These are phyloP conservation scores for Limonium bicolor DNA, from an alignment of 148 eudicot genomes.

Conservation along the genomic window DNA sequence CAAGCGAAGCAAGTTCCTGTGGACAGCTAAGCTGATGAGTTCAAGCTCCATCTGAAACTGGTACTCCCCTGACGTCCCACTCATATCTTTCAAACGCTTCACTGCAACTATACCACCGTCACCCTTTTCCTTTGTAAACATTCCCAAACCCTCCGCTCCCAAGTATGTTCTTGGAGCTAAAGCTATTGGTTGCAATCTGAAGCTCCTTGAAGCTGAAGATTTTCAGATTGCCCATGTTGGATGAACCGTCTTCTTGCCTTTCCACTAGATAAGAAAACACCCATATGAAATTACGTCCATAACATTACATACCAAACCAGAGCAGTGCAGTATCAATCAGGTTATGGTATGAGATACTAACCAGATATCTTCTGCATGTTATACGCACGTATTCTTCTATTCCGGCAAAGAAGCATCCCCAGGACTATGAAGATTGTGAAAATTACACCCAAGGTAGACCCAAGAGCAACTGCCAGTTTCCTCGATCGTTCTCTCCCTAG, in stretches of 20 bases:
- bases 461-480: conserved; percentile 71
- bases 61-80: conserved; percentile 67
- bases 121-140: conserved; percentile 67
- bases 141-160: conserved; percentile 96
- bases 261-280: conserved; percentile 28
- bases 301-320: neutral
- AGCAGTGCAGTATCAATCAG: neutral
- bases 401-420: conserved; percentile 40
- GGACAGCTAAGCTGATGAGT: conserved; percentile 92
- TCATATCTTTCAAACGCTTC: conserved; percentile 70
- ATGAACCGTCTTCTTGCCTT: conserved; percentile 53
- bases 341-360: conserved; percentile 9
- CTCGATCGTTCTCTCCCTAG: conserved; percentile 49
- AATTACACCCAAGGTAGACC: conserved; percentile 49
- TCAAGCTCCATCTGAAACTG: conserved; percentile 89
- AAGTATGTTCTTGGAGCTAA: conserved; percentile 81
- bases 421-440: conserved; percentile 21
- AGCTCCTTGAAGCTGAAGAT: conserved; percentile 76
- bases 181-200: conserved; percentile 56
- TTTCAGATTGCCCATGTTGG: conserved; percentile 58
- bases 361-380: conserved; percentile 64
- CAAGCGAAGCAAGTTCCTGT: conserved; percentile 67
- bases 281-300: conserved; percentile 1
- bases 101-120: conserved; percentile 79
- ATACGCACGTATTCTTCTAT: conserved; percentile 27